Conservation (phyloP, 345 rosid species). For the Nephelium lappaceum region DNA sequence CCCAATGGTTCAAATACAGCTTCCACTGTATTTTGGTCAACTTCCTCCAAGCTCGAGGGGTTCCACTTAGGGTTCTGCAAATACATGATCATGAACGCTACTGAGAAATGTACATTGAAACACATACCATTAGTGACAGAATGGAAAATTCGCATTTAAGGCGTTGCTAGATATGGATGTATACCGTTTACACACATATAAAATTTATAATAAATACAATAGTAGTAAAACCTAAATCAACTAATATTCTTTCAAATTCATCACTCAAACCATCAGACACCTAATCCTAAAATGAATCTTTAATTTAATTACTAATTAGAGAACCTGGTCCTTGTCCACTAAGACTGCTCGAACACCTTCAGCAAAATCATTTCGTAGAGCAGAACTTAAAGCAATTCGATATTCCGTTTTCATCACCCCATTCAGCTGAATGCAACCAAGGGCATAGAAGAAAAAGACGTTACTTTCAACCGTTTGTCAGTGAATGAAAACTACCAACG, state of each 20-base stretch:
- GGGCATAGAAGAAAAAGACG: background rate
- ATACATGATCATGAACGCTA: background rate
- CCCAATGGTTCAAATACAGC: conserved; percentile 62
- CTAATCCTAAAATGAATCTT: background rate
- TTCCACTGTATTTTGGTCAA: conserved; percentile 62
- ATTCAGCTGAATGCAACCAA: conserved; percentile 48
- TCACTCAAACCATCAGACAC: background rate
- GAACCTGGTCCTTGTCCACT: conserved; percentile 95
- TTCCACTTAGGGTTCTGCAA: conserved; percentile 91
- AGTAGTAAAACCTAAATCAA: background rate
- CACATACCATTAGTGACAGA: background rate
- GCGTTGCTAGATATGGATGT: background rate
- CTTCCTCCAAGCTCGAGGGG: conserved; percentile 68
- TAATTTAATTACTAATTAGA: background rate
- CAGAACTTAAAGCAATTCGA: conserved; percentile 78
- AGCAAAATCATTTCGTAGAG: conserved; percentile 66
- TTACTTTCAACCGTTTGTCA: conserved; percentile 3
- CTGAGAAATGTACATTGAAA: background rate
- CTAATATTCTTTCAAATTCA: background rate
- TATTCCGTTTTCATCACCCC: conserved; percentile 92
- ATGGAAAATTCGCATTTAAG: background rate
- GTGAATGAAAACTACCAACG: background rate
- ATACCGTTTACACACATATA: background rate
- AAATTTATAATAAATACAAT: background rate
- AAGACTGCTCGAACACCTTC: conserved; percentile 97